Conservation (phyloP, 2,329 filamentous ascomycete species). For the Hypoxylon sp. region DNA sequence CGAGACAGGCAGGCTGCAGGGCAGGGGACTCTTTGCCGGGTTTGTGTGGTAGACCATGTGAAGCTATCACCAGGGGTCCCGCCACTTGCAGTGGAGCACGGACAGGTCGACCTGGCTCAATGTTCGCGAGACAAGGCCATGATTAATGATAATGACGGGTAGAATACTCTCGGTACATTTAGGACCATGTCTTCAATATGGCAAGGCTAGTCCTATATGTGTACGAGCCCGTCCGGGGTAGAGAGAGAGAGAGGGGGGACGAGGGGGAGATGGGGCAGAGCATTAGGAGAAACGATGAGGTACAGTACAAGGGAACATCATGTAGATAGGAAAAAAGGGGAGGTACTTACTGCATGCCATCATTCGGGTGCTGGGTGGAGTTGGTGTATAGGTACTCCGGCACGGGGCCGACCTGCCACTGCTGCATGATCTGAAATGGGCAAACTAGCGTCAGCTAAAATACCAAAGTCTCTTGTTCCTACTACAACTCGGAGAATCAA, state of each 20-base stretch:
- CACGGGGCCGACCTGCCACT: slow-evolving; percentile 71
- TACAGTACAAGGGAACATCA: slow-evolving; percentile 44
- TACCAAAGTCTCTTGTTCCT: slow-evolving; percentile 32
- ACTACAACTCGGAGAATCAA: slow-evolving; percentile 30
- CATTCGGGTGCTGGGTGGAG: slow-evolving; percentile 65
- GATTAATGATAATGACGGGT: slow-evolving; percentile 39
- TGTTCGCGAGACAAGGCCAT: slow-evolving; percentile 39
- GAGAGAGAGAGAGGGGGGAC: slow-evolving; percentile 31
- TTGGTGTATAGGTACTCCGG: slow-evolving; percentile 68
- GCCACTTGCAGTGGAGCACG: slow-evolving; percentile 36
- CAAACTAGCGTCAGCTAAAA: slow-evolving; percentile 50
- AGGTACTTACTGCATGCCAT: slow-evolving; percentile 68
- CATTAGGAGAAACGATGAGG: slow-evolving; percentile 34
- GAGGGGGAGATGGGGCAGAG: slow-evolving; percentile 27
- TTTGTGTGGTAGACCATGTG: slow-evolving; percentile 29
- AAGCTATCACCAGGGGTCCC: slow-evolving; percentile 43
- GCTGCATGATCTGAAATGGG: slow-evolving; percentile 65
- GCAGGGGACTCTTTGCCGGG: slow-evolving; percentile 20
- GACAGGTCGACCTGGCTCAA: slow-evolving; percentile 31
- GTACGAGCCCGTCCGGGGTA: slow-evolving; percentile 43
- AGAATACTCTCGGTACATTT: slow-evolving; percentile 45
- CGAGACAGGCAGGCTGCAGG: slow-evolving; percentile 32
- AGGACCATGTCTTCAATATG: slow-evolving; percentile 38
- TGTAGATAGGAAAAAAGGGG: slow-evolving; percentile 48
- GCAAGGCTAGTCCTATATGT: slow-evolving; percentile 33